Evolutionary conservation across 2,329 filamentous ascomycete species (phyloP).

Genomic region (Pestalotiopsis sp.): DNA sequence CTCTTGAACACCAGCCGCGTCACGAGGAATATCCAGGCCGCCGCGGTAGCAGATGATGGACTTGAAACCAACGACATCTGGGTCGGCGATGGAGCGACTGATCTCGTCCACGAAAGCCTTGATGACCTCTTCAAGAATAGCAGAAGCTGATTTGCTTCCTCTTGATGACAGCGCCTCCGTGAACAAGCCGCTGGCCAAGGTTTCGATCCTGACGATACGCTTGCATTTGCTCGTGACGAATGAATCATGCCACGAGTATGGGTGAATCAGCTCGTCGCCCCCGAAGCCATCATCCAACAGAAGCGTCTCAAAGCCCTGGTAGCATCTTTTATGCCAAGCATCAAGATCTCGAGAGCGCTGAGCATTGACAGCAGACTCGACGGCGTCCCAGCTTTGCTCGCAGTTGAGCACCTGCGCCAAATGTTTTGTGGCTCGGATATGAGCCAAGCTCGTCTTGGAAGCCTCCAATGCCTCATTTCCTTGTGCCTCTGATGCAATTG

Average conservation of each 20-base stretch:
- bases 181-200: constrained; percentile 50
- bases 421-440: constrained; percentile 71
- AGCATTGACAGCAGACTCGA: constrained; percentile 46
- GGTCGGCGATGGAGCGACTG: constrained; percentile 59
- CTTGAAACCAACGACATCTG: constrained; percentile 78
- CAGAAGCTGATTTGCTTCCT: constrained; percentile 38
- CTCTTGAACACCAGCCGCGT: constrained; percentile 40
- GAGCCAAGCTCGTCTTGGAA: constrained; percentile 64
- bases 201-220: constrained; percentile 79
- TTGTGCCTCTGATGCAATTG: constrained; percentile 73
- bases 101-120: constrained; percentile 57
- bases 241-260: constrained; percentile 66
- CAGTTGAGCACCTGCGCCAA: constrained; percentile 68
- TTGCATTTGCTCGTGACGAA: constrained; percentile 68
- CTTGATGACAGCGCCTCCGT: constrained; percentile 16
- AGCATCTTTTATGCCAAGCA: constrained; percentile 64
- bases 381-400: constrained; percentile 62
- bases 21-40: constrained; percentile 62
- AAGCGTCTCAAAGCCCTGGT: constrained; percentile 73
- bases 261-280: constrained; percentile 55
- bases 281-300: constrained; percentile 79
- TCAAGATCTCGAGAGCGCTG: constrained; percentile 50
- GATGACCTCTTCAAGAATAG: constrained; percentile 46
- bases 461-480: constrained; percentile 65
- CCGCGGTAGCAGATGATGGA: constrained; percentile 82